Conservation (phyloP, 257 asterid genomes). For the Solanum chmielewskii region DNA sequence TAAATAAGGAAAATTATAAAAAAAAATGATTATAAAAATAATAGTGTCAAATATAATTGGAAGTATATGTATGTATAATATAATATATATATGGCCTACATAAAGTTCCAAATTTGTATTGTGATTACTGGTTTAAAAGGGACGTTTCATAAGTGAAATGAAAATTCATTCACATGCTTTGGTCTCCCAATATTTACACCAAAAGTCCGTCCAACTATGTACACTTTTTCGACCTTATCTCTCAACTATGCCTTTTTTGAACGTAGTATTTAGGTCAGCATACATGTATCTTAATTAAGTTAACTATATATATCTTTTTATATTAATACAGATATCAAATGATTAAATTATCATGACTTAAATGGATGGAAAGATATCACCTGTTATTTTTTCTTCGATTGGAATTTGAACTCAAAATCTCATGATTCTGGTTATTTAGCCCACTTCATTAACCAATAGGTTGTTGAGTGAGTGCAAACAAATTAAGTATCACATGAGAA, state of each 20-base stretch:
- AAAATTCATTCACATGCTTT: slow-evolving; percentile 37
- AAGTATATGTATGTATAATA: background rate
- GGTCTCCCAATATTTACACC: slow-evolving; percentile 26
- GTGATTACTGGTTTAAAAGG: background rate
- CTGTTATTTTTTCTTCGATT: background rate
- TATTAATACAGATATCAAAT: background rate
- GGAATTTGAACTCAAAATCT: background rate
- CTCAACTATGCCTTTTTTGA: background rate
- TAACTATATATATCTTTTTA: no score
- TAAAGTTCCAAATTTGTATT: background rate
- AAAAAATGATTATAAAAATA: background rate
- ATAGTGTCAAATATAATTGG: background rate
- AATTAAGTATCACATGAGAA: background rate
- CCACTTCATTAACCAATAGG: background rate
- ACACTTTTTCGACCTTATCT: background rate
- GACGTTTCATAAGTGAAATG: slow-evolving; percentile 33
- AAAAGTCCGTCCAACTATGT: background rate
- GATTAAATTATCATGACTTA: background rate
- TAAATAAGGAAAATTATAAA: background rate
- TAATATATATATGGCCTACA: slow-evolving; percentile 3
- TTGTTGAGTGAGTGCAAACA: background rate
- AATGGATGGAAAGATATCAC: background rate
- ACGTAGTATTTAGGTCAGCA: background rate
- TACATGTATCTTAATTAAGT: fast-evolving
- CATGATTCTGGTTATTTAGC: background rate